Evolutionary conservation across 2,329 filamentous ascomycete genomes (phyloP).

Genomic region (Hypoxylon sp.): DNA sequence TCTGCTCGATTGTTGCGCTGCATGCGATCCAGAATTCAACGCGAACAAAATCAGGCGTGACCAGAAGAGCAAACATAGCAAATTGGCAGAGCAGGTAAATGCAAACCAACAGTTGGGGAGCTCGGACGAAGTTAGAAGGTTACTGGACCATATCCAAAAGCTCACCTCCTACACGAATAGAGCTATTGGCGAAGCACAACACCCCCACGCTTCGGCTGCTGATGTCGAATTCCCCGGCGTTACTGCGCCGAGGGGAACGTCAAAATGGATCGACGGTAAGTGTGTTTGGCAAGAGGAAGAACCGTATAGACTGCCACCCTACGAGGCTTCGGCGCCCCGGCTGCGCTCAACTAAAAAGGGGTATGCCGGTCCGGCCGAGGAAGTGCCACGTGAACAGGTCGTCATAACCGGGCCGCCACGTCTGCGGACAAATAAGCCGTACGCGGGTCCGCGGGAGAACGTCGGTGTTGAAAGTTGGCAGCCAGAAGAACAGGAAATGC

Average conservation of each 20-base stretch:
- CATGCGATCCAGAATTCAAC: constrained; percentile 51
- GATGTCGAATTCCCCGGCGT: constrained; percentile 29
- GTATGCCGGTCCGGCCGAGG: constrained; percentile 13
- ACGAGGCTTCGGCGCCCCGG: constrained; percentile 5
- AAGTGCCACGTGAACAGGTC: constrained; percentile 1
- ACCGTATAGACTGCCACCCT: background rate
- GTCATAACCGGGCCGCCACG: constrained; percentile 16
- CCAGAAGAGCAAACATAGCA: constrained; percentile 7
- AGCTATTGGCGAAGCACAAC: constrained; percentile 13
- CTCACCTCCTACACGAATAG: constrained; percentile 1
- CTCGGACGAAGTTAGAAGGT: constrained; percentile 2
- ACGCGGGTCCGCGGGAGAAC: constrained; percentile 21
- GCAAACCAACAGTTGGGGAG: constrained; percentile 31
- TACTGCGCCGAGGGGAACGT: constrained; percentile 5
- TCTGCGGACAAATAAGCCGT: constrained; percentile 21
- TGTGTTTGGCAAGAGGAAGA: constrained; percentile 32
- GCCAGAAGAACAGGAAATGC: background rate
- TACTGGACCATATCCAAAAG: constrained; percentile 3
- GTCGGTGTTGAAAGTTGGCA: background rate
- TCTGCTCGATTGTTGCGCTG: constrained; percentile 54
- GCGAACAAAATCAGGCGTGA: constrained; percentile 40
- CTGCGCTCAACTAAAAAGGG: constrained; percentile 22
- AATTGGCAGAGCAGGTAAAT: constrained; percentile 43
- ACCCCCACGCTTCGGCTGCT: background rate
- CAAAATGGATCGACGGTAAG: constrained; percentile 33